A percentile compares a stretch with the other conserved stretches of the same genome.
Evolutionary conservation across 345 rosid species (phyloP).

Genomic region (Eucalyptus marginata): DNA sequence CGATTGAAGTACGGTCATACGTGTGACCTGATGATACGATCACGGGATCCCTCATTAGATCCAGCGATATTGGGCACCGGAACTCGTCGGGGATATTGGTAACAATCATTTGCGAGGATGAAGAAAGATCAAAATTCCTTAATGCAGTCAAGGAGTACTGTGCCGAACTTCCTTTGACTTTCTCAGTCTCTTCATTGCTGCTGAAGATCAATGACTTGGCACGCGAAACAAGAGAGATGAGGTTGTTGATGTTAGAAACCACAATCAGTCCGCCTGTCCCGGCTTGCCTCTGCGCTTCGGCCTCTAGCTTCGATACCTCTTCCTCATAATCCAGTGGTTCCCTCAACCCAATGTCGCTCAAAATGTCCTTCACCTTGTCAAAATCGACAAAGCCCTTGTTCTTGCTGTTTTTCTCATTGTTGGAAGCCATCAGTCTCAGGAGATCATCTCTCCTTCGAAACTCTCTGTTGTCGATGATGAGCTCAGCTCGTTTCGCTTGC

Average conservation of each 20-base stretch:
- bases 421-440: slow-evolving; percentile 23
- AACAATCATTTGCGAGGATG: slow-evolving; percentile 11
- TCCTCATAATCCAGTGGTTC: slow-evolving; percentile 26
- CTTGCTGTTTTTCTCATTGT: slow-evolving; percentile 24
- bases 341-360: slow-evolving; percentile 36
- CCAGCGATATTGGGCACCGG: slow-evolving; percentile 57
- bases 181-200: slow-evolving; percentile 8
- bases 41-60: slow-evolving; percentile 61
- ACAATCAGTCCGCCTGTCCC: slow-evolving; percentile 56
- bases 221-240: slow-evolving; percentile 34
- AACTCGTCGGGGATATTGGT: slow-evolving; percentile 43
- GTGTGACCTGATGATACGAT: slow-evolving; percentile 61
- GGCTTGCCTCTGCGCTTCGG: slow-evolving; percentile 48
- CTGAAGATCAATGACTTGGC: slow-evolving; percentile 27
- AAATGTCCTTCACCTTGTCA: slow-evolving; percentile 13
- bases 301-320: slow-evolving; percentile 39
- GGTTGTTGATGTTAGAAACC: slow-evolving; percentile 56
- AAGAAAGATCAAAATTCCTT: slow-evolving; percentile 16
- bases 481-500: slow-evolving; percentile 40
- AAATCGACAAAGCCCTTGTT: slow-evolving; percentile 18
- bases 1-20: slow-evolving; percentile 47
- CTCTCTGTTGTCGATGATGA: slow-evolving; percentile 32
- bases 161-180: slow-evolving; percentile 2
- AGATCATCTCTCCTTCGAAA: slow-evolving; percentile 30
- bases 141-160: not conserved